These are phyloP conservation scores for Lunasporangiospora selenospora DNA, from an alignment of 192 early-diverging fungal species.

Conservation along the genomic window DNA sequence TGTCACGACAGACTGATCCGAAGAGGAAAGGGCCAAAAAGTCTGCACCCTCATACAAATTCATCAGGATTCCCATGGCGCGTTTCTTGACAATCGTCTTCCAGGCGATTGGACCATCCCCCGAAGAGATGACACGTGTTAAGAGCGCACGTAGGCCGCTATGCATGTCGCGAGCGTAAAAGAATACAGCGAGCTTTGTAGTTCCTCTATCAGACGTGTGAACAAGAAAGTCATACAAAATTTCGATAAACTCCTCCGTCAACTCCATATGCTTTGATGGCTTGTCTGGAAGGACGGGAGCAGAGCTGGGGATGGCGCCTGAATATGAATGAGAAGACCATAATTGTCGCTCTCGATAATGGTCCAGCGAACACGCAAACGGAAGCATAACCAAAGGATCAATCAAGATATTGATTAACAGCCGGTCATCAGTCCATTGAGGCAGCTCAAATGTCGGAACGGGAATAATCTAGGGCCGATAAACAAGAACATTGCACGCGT, in stretches of 20 bases:
- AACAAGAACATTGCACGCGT: no score
- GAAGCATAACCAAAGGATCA: constrained; percentile 12
- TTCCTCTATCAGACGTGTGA: constrained; percentile 16
- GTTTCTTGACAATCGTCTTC: constrained; percentile 2
- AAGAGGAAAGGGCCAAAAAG: constrained; percentile 19
- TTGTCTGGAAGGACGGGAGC: not conserved
- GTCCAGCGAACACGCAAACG: constrained; percentile 25
- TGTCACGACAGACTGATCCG: not conserved
- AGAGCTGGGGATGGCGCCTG: not conserved
- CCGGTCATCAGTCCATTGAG: constrained; percentile 6
- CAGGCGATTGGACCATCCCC: no score
- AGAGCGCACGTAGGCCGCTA: no score
- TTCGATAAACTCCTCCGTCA: constrained; percentile 29
- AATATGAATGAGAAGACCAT: not conserved
- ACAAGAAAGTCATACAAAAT: constrained; percentile 17
- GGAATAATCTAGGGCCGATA: constrained; percentile 21
- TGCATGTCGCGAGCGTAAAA: constrained; percentile 11
- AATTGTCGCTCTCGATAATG: constrained; percentile 12
- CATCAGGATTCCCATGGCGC: constrained; percentile 16
- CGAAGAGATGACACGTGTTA: no score
- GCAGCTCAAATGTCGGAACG: constrained; percentile 23
- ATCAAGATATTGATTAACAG: constrained; percentile 22
- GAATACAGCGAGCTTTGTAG: constrained; percentile 36
- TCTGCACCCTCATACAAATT: constrained; percentile 36
- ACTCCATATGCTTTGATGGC: not conserved